Evolutionary conservation across 148 eudicot genomes (phyloP), one percentile per base, ranked within the genome.

Genomic region (Diospyros kaki): DNA sequence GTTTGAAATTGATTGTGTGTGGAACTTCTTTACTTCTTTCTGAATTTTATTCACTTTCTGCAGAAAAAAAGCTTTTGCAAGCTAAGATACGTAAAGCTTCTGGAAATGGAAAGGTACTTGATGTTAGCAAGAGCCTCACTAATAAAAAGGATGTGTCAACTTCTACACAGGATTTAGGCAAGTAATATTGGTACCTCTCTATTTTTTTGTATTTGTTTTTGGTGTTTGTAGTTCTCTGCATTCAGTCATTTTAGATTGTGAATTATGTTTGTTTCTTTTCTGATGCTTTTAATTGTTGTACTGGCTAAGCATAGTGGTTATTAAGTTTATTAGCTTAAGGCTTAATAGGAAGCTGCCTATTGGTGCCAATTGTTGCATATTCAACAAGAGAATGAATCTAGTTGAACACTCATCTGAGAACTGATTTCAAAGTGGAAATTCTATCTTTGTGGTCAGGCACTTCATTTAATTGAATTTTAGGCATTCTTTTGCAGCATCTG

Each of bases 11-110:
- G 13, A 38, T 5, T 48, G 5, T 28, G 4, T n/a, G 28, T 42
- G 50, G 65, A n/a, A 17, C n/a, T 59, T 12, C 59, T 38, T 28
- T 73, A 12, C 51, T 41, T 15, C 56, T 64, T 11, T 67, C 12
- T 44, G 12, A 15, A 45, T 51, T 14, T 73, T 58, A 38, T 65
- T 56, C 73, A 7, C 68, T 61, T 69, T 71, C 73, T 71, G 78
- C 90, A 95, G 99, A 95, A 84, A 95, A 95, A 75, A 95, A 89
- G 82, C 58, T 95, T 72, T 78, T 95, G 88, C 97, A 92, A 72
- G 78, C 90, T 66, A 95, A 92, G 85, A 58, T 95, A 71, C 77
- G 91, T 55, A 89, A 85, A 86, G 87, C 90, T 75, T 91, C 94
- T 75, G 73, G 87, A 55, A 71, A 73, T 84, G 96, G 83, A 64